Conservation (phyloP, 2,329 filamentous ascomycete genomes). For the Teratosphaeria destructans region DNA sequence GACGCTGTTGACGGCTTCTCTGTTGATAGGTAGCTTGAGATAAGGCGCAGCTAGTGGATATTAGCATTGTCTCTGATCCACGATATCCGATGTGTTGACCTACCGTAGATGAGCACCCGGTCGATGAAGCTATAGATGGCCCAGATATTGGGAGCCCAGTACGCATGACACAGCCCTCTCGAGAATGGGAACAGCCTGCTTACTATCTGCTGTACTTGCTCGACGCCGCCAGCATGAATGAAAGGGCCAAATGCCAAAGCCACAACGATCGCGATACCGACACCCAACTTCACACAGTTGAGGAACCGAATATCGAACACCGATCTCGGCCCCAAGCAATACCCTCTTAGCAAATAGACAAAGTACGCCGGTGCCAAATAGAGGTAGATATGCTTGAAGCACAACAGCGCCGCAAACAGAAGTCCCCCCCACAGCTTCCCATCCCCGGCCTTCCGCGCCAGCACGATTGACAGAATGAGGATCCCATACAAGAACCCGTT, state of each 20-base stretch:
- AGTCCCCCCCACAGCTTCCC: slow-evolving; percentile 70
- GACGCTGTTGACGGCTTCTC: slow-evolving; percentile 71
- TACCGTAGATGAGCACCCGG: slow-evolving; percentile 69
- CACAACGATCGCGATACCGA: slow-evolving; percentile 61
- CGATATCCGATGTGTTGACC: slow-evolving; percentile 21
- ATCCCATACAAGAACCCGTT: slow-evolving; percentile 95
- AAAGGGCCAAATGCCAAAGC: slow-evolving; percentile 85
- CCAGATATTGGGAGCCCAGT: slow-evolving; percentile 98
- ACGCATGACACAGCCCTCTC: slow-evolving; percentile 86
- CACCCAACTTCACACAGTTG: slow-evolving; percentile 75
- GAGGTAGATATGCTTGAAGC: slow-evolving; percentile 96
- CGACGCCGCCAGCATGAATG: slow-evolving; percentile 59
- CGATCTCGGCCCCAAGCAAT: slow-evolving; percentile 72
- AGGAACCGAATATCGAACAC: slow-evolving; percentile 64
- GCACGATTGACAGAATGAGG: slow-evolving; percentile 72
- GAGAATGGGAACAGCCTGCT: slow-evolving; percentile 88
- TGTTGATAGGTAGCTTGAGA: slow-evolving; percentile 62
- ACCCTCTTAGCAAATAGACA: slow-evolving; percentile 77
- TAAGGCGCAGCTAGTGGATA: slow-evolving; percentile 61
- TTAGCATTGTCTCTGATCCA: slow-evolving; percentile 23
- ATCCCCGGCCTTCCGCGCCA: slow-evolving; percentile 59
- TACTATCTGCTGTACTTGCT: slow-evolving; percentile 64
- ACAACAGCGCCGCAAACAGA: slow-evolving; percentile 73
- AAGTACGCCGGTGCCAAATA: slow-evolving; percentile 96
- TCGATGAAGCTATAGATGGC: slow-evolving; percentile 91